Conservation (phyloP, 768 basidiomycete genomes). For the Tulasnella sp. region DNA sequence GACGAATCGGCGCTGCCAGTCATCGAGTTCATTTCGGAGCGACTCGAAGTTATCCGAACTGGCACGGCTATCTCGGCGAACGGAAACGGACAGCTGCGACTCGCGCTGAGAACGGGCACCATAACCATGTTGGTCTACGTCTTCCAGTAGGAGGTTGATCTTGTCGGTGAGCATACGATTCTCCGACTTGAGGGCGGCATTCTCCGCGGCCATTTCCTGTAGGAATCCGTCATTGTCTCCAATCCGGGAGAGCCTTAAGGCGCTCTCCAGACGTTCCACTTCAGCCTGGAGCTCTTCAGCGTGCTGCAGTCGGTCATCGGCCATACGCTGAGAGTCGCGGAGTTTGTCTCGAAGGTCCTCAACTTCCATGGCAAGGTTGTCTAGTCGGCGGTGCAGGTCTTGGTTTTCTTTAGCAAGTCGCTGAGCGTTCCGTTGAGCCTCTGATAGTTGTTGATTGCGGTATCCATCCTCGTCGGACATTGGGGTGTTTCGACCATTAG, state of each 20-base stretch:
- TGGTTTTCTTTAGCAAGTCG: slow-evolving; percentile 66
- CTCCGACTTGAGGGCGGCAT: slow-evolving; percentile 67
- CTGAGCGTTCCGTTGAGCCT: slow-evolving; percentile 68
- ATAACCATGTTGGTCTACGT: slow-evolving; percentile 63
- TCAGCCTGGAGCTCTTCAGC: slow-evolving; percentile 77
- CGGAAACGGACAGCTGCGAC: slow-evolving; percentile 32
- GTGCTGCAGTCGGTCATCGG: slow-evolving; percentile 65
- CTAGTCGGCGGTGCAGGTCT: slow-evolving; percentile 65
- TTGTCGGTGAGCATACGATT: slow-evolving; percentile 88
- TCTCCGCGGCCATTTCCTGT: slow-evolving; percentile 78
- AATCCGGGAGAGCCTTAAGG: slow-evolving; percentile 63
- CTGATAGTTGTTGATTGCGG: slow-evolving; percentile 64
- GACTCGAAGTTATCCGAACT: slow-evolving; percentile 82
- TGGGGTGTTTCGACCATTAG: slow-evolving; percentile 74
- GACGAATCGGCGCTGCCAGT: slow-evolving; percentile 78
- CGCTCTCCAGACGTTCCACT: slow-evolving; percentile 64
- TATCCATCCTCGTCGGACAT: slow-evolving; percentile 56
- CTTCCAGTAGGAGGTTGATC: slow-evolving; percentile 80
- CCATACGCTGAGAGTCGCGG: slow-evolving; percentile 63
- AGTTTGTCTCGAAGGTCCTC: slow-evolving; percentile 62
- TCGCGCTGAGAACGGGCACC: neutral
- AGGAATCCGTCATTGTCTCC: slow-evolving; percentile 62
- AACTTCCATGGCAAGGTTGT: slow-evolving; percentile 66
- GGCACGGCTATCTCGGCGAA: slow-evolving; percentile 58
- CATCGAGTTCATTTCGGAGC: slow-evolving; percentile 72